phyloP scores from a whole-genome alignment of 805 yeast genomes.

The Priceomyces haplophilus region DNA sequence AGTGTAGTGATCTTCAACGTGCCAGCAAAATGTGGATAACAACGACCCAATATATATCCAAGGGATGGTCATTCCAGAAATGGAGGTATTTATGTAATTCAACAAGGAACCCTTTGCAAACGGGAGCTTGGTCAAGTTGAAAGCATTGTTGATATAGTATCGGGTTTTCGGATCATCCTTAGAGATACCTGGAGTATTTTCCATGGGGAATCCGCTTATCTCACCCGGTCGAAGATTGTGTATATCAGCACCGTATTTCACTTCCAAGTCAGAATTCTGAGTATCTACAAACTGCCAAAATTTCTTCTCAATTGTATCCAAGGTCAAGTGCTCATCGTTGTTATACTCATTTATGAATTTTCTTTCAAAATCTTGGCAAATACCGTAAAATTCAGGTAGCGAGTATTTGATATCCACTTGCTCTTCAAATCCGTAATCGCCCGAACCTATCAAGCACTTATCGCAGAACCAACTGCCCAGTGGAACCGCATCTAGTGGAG shows the following conservation, averaged over 20 bases:
- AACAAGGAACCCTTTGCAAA: constrained; percentile 66
- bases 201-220: constrained; percentile 72
- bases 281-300: constrained; percentile 60
- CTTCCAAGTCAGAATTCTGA: constrained; percentile 49
- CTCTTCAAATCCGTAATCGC: constrained; percentile 86
- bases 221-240: constrained; percentile 64
- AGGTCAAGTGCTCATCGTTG: constrained; percentile 27
- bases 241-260: constrained; percentile 83
- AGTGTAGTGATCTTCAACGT: constrained; percentile 91
- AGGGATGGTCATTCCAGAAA: constrained; percentile 93
- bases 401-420: constrained; percentile 50
- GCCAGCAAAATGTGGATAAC: constrained; percentile 95
- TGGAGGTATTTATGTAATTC: constrained; percentile 58
- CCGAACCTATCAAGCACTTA: constrained; percentile 79
- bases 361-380: constrained; percentile 48
- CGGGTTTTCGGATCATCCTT: constrained; percentile 14
- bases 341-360: constrained; percentile 38
- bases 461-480: constrained; percentile 76
- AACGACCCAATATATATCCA: constrained; percentile 92
- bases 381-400: constrained; percentile 55
- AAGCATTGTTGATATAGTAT: constrained; percentile 57
- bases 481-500: constrained; percentile 53
- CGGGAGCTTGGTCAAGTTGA: constrained; percentile 74
- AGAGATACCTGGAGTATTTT: constrained; percentile 17
- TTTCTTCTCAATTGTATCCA: constrained; percentile 52